Percentiles rank a stretch among this genome's conserved stretches.
phyloP scores from a whole-genome alignment of 371 early-diverging fungal genomes.

The Polyrhizophydium stewartii region DNA sequence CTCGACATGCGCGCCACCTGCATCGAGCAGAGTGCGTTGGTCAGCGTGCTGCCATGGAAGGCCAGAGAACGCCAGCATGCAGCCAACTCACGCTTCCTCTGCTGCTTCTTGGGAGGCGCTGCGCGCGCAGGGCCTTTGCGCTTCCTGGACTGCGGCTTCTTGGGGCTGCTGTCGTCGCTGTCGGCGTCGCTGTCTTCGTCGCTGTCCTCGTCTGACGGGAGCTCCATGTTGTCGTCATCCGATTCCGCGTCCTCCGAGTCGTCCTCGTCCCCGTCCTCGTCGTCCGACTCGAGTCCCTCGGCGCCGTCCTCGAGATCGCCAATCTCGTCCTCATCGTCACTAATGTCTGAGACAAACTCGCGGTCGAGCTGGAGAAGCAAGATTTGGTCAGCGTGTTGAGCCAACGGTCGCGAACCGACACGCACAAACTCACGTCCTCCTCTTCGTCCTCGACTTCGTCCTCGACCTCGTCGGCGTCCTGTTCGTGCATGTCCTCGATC shows the following conservation, averaged over 20 bases:
- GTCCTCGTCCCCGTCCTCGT: constrained; percentile 13
- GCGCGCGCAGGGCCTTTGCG: not conserved
- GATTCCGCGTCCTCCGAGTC: constrained; percentile 11
- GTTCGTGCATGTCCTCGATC: constrained; percentile 55
- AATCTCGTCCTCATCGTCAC: constrained; percentile 24
- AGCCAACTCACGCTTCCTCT: not conserved
- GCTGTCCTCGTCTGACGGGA: constrained; percentile 8
- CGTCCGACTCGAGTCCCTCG: constrained; percentile 2
- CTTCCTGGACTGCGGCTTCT: not conserved
- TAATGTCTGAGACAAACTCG: constrained; percentile 37
- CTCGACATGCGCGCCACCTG: constrained; percentile 21
- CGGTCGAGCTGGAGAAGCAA: constrained; percentile 18
- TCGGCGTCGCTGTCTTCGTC: constrained; percentile 4
- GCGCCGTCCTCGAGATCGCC: constrained; percentile 14
- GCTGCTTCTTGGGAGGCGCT: not conserved
- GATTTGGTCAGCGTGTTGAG: not conserved
- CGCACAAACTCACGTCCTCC: constrained; percentile 32
- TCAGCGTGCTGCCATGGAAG: not conserved
- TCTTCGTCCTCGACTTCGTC: constrained; percentile 26
- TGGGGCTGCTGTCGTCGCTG: constrained; percentile 14
- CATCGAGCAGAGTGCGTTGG: too few species aligned
- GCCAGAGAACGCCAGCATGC: not conserved
- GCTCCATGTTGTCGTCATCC: constrained; percentile 24
- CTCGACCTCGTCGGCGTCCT: constrained; percentile 19
- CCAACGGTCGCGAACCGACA: not conserved